Conservation (phyloP, 345 rosid species). For the Cochlearia excelsa region DNA sequence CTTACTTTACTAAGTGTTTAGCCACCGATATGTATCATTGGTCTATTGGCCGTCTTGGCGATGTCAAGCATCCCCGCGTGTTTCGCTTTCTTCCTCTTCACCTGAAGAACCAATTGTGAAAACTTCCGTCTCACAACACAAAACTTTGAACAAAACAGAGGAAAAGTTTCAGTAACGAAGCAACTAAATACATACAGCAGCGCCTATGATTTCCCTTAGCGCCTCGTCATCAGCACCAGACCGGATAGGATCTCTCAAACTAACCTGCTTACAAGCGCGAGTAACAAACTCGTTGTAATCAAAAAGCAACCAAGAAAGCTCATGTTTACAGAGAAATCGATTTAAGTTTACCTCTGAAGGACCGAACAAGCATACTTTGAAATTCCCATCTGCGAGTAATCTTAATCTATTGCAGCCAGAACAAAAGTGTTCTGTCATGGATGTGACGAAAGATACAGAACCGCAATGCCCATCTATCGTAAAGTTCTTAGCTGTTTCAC, state of each 20-base stretch:
- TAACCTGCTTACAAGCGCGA: slow-evolving; percentile 51
- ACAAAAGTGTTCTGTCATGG: slow-evolving; percentile 97
- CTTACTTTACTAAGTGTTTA: slow-evolving; percentile 25
- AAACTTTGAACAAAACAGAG: slow-evolving; percentile 4
- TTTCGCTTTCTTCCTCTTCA: slow-evolving; percentile 70
- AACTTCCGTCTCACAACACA: slow-evolving; percentile 7
- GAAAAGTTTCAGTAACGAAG: slow-evolving; percentile 7
- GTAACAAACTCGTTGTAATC: too few species aligned
- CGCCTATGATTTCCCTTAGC: slow-evolving; percentile 76
- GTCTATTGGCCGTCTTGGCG: slow-evolving; percentile 75
- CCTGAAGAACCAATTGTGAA: slow-evolving; percentile 40
- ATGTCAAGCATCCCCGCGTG: slow-evolving; percentile 90
- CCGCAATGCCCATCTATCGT: slow-evolving; percentile 78
- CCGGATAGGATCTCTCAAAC: slow-evolving; percentile 91
- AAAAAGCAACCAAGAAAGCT: slow-evolving; percentile 10
- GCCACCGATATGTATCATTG: slow-evolving; percentile 89
- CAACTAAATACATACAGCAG: slow-evolving; percentile 60
- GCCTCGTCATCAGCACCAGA: slow-evolving; percentile 61
- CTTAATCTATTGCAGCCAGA: slow-evolving; percentile 96
- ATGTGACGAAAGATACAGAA: slow-evolving; percentile 87
- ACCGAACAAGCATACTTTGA: slow-evolving; percentile 98
- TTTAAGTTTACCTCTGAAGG: slow-evolving; percentile 66
- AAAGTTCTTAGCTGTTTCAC: slow-evolving; percentile 92
- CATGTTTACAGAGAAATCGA: background rate
- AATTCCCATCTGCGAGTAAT: slow-evolving; percentile 95